Conservation (phyloP, 2,329 filamentous ascomycete genomes). For the Fusarium haematococcum region DNA sequence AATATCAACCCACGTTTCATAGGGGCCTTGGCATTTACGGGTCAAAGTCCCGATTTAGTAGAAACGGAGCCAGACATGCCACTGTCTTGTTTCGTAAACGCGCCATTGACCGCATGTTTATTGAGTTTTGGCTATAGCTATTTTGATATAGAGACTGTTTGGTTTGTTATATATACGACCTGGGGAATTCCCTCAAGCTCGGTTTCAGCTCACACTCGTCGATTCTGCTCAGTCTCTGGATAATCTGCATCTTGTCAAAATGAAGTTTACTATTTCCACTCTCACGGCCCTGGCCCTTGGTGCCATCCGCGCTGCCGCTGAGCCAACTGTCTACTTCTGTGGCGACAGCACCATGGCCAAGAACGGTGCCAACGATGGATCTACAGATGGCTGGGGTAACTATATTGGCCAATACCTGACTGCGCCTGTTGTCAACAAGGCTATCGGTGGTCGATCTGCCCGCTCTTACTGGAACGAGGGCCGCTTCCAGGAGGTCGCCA, state of each 20-base stretch:
- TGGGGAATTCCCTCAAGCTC: not conserved
- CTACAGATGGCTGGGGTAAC: constrained; percentile 70
- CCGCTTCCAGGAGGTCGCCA: constrained; percentile 69
- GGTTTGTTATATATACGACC: constrained; percentile 19
- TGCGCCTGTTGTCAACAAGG: constrained; percentile 68
- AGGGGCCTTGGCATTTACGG: constrained; percentile 3
- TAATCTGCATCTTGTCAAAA: constrained; percentile 10
- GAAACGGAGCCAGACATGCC: constrained; percentile 21
- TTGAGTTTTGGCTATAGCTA: not conserved
- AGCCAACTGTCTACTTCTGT: constrained; percentile 63
- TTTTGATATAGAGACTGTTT: not conserved
- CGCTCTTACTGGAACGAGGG: constrained; percentile 75
- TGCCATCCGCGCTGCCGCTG: constrained; percentile 23
- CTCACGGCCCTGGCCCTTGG: constrained; percentile 34
- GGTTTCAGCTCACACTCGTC: not conserved
- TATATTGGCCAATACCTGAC: constrained; percentile 65
- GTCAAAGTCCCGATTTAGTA: constrained; percentile 14
- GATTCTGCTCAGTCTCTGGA: not conserved
- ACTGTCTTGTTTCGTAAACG: constrained; percentile 15
- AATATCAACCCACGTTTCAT: constrained; percentile 20
- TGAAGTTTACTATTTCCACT: constrained; percentile 37
- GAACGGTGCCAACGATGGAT: constrained; percentile 54
- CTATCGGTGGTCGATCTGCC: constrained; percentile 74
- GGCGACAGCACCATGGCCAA: constrained; percentile 73
- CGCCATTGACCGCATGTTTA: constrained; percentile 6